Conservation (phyloP, 73 alveolate species). For the Paramecium biaurelia region DNA sequence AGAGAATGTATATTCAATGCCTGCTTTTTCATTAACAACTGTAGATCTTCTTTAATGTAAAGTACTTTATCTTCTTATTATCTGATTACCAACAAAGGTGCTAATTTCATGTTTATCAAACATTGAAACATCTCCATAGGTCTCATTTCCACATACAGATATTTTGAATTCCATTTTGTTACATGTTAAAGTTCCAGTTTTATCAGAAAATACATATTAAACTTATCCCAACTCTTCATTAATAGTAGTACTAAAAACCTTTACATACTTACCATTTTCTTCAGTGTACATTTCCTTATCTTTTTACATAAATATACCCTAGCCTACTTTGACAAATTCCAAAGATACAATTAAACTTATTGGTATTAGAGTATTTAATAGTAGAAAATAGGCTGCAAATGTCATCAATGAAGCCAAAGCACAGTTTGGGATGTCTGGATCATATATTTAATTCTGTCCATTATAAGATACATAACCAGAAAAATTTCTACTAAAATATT, state of each 20-base stretch:
- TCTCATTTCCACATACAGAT: constrained; percentile 52
- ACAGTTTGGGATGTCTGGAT: constrained; percentile 59
- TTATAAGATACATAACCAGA: constrained; percentile 25
- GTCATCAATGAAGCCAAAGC: constrained; percentile 71
- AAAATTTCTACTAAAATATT: constrained; percentile 35
- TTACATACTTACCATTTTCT: constrained; percentile 69
- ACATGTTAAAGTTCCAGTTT: constrained; percentile 84
- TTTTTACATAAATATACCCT: constrained; percentile 78
- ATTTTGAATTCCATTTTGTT: constrained; percentile 77
- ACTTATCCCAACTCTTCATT: constrained; percentile 81
- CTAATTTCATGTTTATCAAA: background rate
- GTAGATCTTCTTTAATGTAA: constrained; percentile 20
- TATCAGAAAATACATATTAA: constrained; percentile 75
- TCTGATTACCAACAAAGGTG: constrained; percentile 3
- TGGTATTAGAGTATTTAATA: constrained; percentile 96
- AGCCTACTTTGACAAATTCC: constrained; percentile 93
- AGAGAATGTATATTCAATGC: constrained; percentile 39
- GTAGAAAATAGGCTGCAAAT: constrained; percentile 90
- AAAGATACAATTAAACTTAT: constrained; percentile 93
- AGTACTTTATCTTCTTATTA: constrained; percentile 45
- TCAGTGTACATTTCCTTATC: constrained; percentile 85
- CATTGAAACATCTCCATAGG: constrained; percentile 63
- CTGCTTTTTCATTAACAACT: constrained; percentile 58
- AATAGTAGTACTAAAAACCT: constrained; percentile 63
- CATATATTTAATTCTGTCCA: background rate